These are phyloP conservation scores for Balamuthia mandrillaris DNA, from an alignment of 208 protist genomes.

Conservation along the genomic window DNA sequence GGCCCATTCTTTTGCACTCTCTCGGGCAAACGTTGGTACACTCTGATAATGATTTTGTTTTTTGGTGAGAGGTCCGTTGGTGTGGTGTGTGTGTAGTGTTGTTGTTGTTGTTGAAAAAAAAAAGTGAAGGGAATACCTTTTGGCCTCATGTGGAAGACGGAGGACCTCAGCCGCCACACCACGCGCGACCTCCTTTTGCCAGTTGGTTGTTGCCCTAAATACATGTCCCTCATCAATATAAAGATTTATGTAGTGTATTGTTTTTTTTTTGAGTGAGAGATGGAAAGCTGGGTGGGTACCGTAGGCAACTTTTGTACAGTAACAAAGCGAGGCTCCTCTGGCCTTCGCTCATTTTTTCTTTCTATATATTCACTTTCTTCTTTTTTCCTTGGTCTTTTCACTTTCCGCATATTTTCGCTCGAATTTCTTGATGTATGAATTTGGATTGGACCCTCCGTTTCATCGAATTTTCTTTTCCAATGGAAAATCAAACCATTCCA, in stretches of 20 bases:
- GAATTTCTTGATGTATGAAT: not conserved
- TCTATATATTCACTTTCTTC: not conserved
- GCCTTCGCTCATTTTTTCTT: not conserved
- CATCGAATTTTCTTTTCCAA: not conserved
- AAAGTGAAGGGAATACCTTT: not conserved
- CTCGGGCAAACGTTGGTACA: not conserved
- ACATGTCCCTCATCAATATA: too few relatives aligned
- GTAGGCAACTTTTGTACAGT: too few relatives aligned
- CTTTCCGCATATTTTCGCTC: not conserved
- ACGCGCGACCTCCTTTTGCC: too few relatives aligned
- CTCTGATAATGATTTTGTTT: not conserved
- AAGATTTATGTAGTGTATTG: too few relatives aligned
- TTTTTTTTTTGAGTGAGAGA: too few relatives aligned
- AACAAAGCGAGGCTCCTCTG: too few relatives aligned
- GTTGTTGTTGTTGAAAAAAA: not conserved
- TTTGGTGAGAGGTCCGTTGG: not conserved
- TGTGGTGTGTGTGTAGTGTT: not conserved
- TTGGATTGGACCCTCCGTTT: not conserved
- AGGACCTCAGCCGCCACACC: too few relatives aligned
- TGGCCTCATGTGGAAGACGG: not conserved
- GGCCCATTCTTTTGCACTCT: too few relatives aligned
- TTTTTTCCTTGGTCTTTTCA: not conserved
- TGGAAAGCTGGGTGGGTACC: too few relatives aligned
- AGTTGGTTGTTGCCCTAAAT: too few relatives aligned
- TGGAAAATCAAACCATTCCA: too few relatives aligned